Evolutionary conservation across 176 grass and related monocot genomes (phyloP), one percentile per base, ranked within the genome.

Genomic region (Oryza australiensis): DNA sequence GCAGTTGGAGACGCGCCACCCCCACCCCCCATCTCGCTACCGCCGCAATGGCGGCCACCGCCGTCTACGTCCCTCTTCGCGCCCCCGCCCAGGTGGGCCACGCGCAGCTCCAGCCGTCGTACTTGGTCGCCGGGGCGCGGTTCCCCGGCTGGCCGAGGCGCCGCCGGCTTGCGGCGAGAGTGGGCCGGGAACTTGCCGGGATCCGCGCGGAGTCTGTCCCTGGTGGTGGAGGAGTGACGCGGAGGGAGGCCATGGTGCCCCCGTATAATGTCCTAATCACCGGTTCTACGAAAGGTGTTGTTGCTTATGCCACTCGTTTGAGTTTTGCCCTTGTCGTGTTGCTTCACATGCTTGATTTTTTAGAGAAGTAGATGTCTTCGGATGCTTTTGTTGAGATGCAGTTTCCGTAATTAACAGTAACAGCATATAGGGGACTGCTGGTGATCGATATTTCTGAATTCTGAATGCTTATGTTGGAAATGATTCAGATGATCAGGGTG

Each of bases 241-340:
- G 24, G 53, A 91, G 41, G 75, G 90, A 93, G 29, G 82, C 88
- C 14, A 98, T 93, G 90, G 62, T 86, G 12, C 92, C 90, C 3
- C 95, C 88, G 59, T 98, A 91, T 77, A 95, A 95, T 82, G 88
- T 98, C 20, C 85, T 98, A 66, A 95, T 98, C 83, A 98, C 95
- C 26, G 95, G 95, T 13, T 98, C 95, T 43, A 92, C 90, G 33
- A 98, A 93, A 94, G 95, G 95, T 94, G 20, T 16, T 5, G 38
- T 42, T 16, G 57, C 27, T 68, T 16, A 16, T 26, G 33, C 37
- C n/a, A 3, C 14, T 24, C 2, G 45, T 12, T 16, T 22, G 51
- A 55, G 45, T 18, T 23, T 33, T 37, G 4, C 74, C 7, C 26
- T 48, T 30, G 75, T 41, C 38, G 43, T 76, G 27, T 80, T 16